Evolutionary conservation across 768 basidiomycete genomes (phyloP), one percentile per base, ranked within the genome.

Genomic region (Paxillus involutus): DNA sequence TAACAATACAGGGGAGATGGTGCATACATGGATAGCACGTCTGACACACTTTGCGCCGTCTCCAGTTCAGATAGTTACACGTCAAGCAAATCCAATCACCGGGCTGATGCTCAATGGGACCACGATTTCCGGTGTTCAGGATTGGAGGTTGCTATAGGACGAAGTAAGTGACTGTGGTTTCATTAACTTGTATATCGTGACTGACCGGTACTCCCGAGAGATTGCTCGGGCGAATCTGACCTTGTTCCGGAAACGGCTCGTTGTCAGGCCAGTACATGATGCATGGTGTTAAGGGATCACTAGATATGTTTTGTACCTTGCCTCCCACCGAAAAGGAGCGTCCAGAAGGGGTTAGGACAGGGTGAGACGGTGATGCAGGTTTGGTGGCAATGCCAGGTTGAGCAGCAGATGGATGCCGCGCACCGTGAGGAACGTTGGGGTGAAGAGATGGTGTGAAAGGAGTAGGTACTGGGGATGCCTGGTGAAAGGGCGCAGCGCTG

Each of bases 251-350:
- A 56, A 90, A 75, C 4, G 88, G 80, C 65, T 94, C 91, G 61
- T 94, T 94, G 68, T 92, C 91, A 5, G 91, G 91, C 91, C 91
- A 94, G 62, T 87, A 93, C 84, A 93, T 86, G 73, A 91, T 78
- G 61, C 91, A 91, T 4, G 91, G 88, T 29, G 74, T 62, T 46
- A 84, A 67, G 17, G 89, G 88, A 65, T 93, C 89, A 37, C 61
- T 74, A 26, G 89, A 91, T 55, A 93, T 70, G 61, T 94, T 91
- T 62, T 86, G 88, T 7, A 93, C 89, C 58, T 82, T 82, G 10
- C 91, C 91, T 52, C 90, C 89, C 21, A 80, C 68, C 47, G 87
- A 83, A 56, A 94, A 86, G 9, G 86, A 82, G 19, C 86, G 81
- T 2, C 91, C 91, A 11, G 90, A 91, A 4, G 91, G 91, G 1